These are phyloP conservation scores for Celoporthe dispersa DNA, from an alignment of 2,329 filamentous ascomycete genomes.

Conservation along the genomic window DNA sequence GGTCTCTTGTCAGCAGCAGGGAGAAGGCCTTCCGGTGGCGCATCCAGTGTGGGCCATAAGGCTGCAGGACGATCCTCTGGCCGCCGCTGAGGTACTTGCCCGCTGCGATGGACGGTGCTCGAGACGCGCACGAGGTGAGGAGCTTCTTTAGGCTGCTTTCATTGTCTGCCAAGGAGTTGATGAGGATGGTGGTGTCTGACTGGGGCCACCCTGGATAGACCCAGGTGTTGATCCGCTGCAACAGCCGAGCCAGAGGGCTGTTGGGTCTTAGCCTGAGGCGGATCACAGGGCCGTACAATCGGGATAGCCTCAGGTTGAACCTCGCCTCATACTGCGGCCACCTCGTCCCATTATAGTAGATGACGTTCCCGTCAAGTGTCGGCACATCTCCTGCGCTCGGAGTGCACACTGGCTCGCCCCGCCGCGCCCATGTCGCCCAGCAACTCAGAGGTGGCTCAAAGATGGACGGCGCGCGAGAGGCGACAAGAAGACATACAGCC, in stretches of 20 bases:
- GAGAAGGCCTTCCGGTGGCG: conserved; percentile 23
- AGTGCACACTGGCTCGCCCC: neutral
- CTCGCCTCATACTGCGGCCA: conserved; percentile 27
- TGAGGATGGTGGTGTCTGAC: conserved; percentile 20
- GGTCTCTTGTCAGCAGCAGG: conserved; percentile 17
- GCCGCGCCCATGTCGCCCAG: too few species aligned
- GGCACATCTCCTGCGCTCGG: neutral
- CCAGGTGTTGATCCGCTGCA: conserved; percentile 9
- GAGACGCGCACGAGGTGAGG: conserved; percentile 20
- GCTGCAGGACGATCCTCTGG: conserved; percentile 22
- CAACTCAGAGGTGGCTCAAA: neutral
- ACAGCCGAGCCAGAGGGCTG: neutral
- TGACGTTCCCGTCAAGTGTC: conserved; percentile 12
- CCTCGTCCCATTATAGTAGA: conserved; percentile 19
- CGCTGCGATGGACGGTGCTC: conserved; percentile 21
- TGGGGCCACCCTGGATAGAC: neutral
- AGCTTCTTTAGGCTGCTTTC: conserved; percentile 15
- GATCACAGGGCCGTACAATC: conserved; percentile 19
- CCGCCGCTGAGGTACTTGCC: conserved; percentile 28
- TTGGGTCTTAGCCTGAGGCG: conserved; percentile 9
- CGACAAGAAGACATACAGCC: neutral
- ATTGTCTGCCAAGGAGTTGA: conserved; percentile 23
- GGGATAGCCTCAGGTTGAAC: conserved; percentile 26
- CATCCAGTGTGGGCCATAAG: conserved; percentile 22
- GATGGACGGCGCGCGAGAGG: neutral